Evolutionary conservation across 2,329 filamentous ascomycete genomes (phyloP).

Genomic region (Cytospora paraplurivora): DNA sequence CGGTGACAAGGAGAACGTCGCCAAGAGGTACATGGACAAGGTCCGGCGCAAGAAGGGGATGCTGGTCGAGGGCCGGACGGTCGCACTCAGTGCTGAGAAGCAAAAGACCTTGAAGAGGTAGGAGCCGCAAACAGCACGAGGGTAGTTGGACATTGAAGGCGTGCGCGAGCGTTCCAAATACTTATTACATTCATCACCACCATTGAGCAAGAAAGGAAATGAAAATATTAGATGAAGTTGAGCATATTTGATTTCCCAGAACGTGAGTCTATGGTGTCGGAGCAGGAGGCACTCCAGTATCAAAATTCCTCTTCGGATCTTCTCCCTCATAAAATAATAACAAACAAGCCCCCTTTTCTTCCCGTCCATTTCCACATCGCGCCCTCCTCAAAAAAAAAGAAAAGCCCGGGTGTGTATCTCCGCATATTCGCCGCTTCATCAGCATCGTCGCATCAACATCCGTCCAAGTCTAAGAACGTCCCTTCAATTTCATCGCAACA

Average conservation of each 20-base stretch:
- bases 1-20: constrained; percentile 92
- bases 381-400: constrained; percentile 2
- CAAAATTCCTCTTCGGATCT: constrained; percentile 15
- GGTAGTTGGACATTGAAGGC: background rate
- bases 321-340: background rate
- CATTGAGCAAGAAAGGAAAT: too few species aligned
- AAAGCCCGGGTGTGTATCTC: constrained; percentile 13
- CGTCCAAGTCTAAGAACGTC: constrained; percentile 21
- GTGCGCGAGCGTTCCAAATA: background rate
- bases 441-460: constrained; percentile 18
- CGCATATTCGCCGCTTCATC: constrained; percentile 11
- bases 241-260: constrained; percentile 21
- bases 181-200: background rate
- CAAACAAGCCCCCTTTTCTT: constrained; percentile 11
- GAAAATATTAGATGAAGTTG: too few species aligned
- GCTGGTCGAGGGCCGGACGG: constrained; percentile 74
- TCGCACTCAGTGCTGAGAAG: constrained; percentile 90
- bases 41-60: constrained; percentile 87
- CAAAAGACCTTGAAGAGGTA: constrained; percentile 70
- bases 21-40: constrained; percentile 91
- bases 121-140: background rate
- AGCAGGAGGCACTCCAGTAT: constrained; percentile 12
- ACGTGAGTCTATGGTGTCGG: constrained; percentile 21
- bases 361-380: constrained; percentile 1
- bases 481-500: constrained; percentile 11